A percentile compares a stretch with the other conserved stretches of the same genome.
Conservation (phyloP, 75 land plant genomes). For the Ceratopteris richardii region DNA sequence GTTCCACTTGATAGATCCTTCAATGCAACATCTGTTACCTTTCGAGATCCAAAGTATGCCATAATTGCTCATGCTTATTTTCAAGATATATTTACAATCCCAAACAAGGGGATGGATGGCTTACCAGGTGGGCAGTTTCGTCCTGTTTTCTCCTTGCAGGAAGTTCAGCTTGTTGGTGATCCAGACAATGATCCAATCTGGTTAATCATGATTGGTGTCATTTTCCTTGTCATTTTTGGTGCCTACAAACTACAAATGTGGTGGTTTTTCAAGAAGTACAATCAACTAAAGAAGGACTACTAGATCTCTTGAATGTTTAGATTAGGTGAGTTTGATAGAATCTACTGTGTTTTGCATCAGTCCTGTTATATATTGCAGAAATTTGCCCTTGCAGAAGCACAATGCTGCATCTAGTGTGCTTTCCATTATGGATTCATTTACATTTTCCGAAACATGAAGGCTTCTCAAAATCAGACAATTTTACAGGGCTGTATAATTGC, state of each 20-base stretch:
- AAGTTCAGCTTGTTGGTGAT: slow-evolving; percentile 17
- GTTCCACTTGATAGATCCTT: slow-evolving; percentile 30
- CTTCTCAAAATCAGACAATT: too few species aligned
- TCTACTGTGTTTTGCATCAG: too few species aligned
- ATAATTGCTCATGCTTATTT: slow-evolving; percentile 5
- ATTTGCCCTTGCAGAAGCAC: too few species aligned
- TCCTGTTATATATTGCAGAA: too few species aligned
- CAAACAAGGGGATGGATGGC: too few species aligned
- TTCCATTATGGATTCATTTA: too few species aligned
- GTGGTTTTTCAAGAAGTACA: slow-evolving; percentile 14
- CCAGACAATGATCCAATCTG: slow-evolving; percentile 12
- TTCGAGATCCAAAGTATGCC: slow-evolving; percentile 18
- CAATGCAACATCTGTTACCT: slow-evolving; percentile 33
- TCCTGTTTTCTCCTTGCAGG: slow-evolving; percentile 11
- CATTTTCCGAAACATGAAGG: too few species aligned
- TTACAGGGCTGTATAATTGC: too few species aligned
- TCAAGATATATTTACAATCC: neutral
- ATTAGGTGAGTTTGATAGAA: too few species aligned
- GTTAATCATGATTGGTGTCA: slow-evolving; percentile 12
- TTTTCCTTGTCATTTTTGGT: slow-evolving; percentile 11
- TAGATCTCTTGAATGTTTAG: too few species aligned
- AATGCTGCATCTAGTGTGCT: too few species aligned
- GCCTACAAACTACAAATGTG: slow-evolving; percentile 19
- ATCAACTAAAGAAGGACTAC: neutral
- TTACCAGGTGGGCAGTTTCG: neutral